These are phyloP conservation scores for Podila epicladia DNA, from an alignment of 192 early-diverging fungal genomes.

Conservation along the genomic window DNA sequence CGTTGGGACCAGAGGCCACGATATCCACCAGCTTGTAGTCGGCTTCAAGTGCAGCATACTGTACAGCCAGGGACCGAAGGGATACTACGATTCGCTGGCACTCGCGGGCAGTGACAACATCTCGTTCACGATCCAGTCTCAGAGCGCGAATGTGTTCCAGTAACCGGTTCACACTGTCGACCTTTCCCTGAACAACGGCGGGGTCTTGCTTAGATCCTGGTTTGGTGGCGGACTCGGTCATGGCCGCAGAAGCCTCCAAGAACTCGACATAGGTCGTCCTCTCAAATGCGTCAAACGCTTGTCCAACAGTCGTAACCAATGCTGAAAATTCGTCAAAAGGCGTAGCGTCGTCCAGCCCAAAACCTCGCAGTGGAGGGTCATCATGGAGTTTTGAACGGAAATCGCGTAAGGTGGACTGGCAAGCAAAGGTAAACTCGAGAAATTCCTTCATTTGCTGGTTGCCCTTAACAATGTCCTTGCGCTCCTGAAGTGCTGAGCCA, in stretches of 20 bases:
- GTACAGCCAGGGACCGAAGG: conserved; percentile 1
- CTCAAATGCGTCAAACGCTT: conserved; percentile 32
- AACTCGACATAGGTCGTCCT: conserved; percentile 5
- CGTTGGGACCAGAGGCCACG: conserved; percentile 13
- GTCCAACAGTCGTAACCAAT: conserved; percentile 8
- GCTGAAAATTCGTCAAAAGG: conserved; percentile 20
- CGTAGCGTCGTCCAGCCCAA: conserved; percentile 20
- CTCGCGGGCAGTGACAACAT: conserved; percentile 32
- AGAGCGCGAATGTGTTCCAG: conserved; percentile 23
- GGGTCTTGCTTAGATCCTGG: conserved; percentile 36
- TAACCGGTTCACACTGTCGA: conserved; percentile 24
- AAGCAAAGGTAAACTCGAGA: conserved; percentile 17
- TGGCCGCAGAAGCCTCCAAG: conserved; percentile 4
- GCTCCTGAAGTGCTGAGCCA: conserved; percentile 20
- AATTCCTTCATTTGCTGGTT: conserved; percentile 38
- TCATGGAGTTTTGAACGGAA: conserved; percentile 26
- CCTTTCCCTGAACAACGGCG: conserved; percentile 11
- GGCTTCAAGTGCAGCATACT: conserved; percentile 4
- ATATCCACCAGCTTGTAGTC: conserved; percentile 15
- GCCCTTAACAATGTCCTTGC: conserved; percentile 26
- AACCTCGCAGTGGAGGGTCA: conserved; percentile 21
- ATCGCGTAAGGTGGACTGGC: conserved; percentile 27
- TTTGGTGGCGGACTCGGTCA: not conserved
- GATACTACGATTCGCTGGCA: conserved; percentile 19
- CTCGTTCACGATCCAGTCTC: conserved; percentile 34